Base-by-base conservation (phyloP, 176 grass and related monocot species). In the Pontederia paniculata region DNA sequence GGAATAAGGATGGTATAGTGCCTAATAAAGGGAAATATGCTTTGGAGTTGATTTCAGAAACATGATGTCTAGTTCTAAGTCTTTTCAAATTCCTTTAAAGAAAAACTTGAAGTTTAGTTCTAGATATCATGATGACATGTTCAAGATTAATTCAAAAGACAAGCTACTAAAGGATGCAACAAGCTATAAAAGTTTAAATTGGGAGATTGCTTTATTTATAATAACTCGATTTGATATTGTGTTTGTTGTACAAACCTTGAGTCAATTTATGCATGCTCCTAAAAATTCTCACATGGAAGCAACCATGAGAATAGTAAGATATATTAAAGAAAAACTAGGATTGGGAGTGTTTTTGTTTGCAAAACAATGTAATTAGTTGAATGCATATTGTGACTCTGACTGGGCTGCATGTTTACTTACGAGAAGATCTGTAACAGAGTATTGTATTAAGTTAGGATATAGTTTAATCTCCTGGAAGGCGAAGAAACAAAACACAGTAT, bases 11-110 rank as follows among this genome's bases (percentile, higher is more conserved):
- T 8, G 45, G 13, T 3, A 66, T 66, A 14, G 48, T 23, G 7
- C 10, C 50, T 25, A 50, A 42, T 19, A 42, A 72, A 72, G n/a
- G 42, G n/a, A 72, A 72, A 10, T 72, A 72, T 41, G 0, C 18
- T 50, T 17, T 72, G 4, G 69, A 72, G 10, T 41, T 72, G 5
- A 13, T 72, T 23, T 25, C 45, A 16, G 42, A 61, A 72, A 48
- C n/a, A 9, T 17, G 69, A 10, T 49, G 47, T 42, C 60, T 17
- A 41, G 55, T 14, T 22, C 43, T 7, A 72, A 72, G 12, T 9
- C 55, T 12, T 15, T 31, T 19, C 10, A n/a, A n/a, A 60, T 12
- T 17, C 69, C 20, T 13, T 15, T 72, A 12, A 45, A 72, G 25
- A 23, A 59, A 20, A 62, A 58, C 17, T 21, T 50, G 1, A 72